Evolutionary conservation across 106 monocot genomes (phyloP), one percentile per base, ranked within the genome.

Genomic region (Dioscorea zingiberensis): DNA sequence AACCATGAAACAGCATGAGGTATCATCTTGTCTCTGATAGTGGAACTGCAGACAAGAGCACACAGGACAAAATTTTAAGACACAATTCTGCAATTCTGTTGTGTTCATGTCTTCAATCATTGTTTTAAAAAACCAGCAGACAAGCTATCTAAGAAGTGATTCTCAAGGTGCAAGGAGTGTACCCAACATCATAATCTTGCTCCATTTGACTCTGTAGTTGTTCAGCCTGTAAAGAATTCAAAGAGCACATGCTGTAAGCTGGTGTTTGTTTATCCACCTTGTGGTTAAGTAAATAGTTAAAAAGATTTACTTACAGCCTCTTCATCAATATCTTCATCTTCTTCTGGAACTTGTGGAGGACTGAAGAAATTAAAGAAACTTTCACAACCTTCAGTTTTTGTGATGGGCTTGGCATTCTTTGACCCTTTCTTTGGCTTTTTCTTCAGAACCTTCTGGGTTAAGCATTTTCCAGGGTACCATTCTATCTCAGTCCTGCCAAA

Each of bases 121-220:
- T n/a, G n/a, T n/a, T n/a, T n/a, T n/a, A n/a, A n/a, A n/a, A 59
- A 27, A 59, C 11, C 28, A 25, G 16, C 14, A 26, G 16, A 26
- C 25, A 27, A 25, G 7, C 1, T 25, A 59, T 58, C 30, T 30
- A 32, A 38, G 11, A 44, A 68, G 25, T 18, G 21, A 13, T 44
- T 17, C 38, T 58, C 7, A 30, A 7, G 7, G 30, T 30, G 30
- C 7, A 3, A 30, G 7, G 2, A 3, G 30, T 2, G 30, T 61
- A 76, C 81, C 81, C 81, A 59, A 81, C 68, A 54, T 81, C 81
- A 72, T 81, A 81, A 72, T 81, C 81, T 51, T 76, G 81, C 64
- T 81, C 81, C 81, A 81, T 67, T 71, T 68, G 62, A 62, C 59
- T 63, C 30, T 81, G 71, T 19, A 81, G 58, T 44, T 72, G 46